These are phyloP conservation scores for Metschnikowia arizonensis DNA, from an alignment of 805 yeast species.

Conservation along the genomic window DNA sequence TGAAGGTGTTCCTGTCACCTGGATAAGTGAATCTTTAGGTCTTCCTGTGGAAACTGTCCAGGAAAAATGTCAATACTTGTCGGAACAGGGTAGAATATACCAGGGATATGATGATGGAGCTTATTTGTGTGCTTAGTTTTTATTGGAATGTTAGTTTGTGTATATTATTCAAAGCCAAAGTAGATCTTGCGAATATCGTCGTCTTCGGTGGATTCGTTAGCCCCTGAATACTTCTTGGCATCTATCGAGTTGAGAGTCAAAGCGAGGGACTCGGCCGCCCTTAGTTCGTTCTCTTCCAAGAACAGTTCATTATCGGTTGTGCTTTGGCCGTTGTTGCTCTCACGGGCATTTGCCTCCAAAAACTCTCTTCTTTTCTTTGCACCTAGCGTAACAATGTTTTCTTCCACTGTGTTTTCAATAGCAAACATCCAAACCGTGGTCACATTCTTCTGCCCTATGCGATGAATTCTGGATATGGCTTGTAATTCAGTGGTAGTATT, in stretches of 20 bases:
- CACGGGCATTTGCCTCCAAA: slow-evolving; percentile 19
- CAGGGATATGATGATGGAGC: slow-evolving; percentile 65
- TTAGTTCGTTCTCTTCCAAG: slow-evolving; percentile 14
- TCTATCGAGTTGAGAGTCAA: slow-evolving; percentile 11
- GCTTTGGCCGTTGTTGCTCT: neutral
- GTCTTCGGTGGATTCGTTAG: slow-evolving; percentile 14
- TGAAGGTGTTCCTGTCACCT: slow-evolving; percentile 71
- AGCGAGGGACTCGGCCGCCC: slow-evolving; percentile 19
- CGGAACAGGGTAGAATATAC: slow-evolving; percentile 66
- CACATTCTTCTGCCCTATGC: slow-evolving; percentile 80
- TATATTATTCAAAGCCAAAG: slow-evolving; percentile 10
- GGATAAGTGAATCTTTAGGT: slow-evolving; percentile 54
- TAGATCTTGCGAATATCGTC: slow-evolving; percentile 13
- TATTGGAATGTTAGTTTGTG: neutral
- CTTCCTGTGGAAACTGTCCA: slow-evolving; percentile 47
- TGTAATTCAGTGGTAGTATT: slow-evolving; percentile 85
- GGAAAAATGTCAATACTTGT: slow-evolving; percentile 48
- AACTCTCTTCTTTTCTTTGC: slow-evolving; percentile 55
- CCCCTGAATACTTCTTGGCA: slow-evolving; percentile 5
- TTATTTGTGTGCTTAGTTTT: slow-evolving; percentile 32
- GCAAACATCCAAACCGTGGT: slow-evolving; percentile 94
- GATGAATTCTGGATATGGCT: slow-evolving; percentile 85
- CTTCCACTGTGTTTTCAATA: slow-evolving; percentile 81
- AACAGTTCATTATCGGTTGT: neutral
- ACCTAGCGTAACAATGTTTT: slow-evolving; percentile 69